Percentiles rank a stretch among this genome's conserved stretches.
Evolutionary conservation across 148 eudicot species (phyloP).

Genomic region (Rhododendron williamsianum): DNA sequence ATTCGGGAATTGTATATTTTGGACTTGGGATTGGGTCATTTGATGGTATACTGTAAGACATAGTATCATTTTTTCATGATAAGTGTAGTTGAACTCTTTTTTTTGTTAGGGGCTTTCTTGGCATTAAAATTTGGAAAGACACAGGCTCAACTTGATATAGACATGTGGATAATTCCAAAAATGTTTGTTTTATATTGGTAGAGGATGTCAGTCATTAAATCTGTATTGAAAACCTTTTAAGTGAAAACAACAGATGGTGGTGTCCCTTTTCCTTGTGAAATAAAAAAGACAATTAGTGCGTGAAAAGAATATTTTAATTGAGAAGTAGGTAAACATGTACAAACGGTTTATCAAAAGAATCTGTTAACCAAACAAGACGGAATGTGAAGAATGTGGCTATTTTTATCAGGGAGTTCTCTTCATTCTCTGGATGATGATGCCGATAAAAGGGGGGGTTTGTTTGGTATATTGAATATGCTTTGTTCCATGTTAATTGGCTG

Average conservation of each 20-base stretch:
- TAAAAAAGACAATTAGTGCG: neutral
- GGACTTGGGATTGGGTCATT: neutral
- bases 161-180: neutral
- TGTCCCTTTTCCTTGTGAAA: neutral
- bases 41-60: neutral
- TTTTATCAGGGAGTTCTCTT: neutral
- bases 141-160: neutral
- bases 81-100: neutral
- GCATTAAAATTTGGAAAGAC: neutral
- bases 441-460: neutral
- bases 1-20: neutral
- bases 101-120: neutral
- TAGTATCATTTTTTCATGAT: too few relatives aligned
- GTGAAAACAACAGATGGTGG: neutral
- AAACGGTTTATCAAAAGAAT: neutral
- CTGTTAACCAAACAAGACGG: neutral
- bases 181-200: neutral
- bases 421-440: neutral
- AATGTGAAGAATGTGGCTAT: neutral
- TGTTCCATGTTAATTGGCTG: conserved; percentile 21
- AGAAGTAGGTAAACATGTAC: neutral
- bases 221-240: neutral
- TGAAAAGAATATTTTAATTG: neutral
- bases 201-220: neutral
- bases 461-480: neutral